Percentiles rank a stretch among this genome's conserved stretches.
Conservation (phyloP, 176 grass and related monocot species). For the Urochloa ruziziensis region DNA sequence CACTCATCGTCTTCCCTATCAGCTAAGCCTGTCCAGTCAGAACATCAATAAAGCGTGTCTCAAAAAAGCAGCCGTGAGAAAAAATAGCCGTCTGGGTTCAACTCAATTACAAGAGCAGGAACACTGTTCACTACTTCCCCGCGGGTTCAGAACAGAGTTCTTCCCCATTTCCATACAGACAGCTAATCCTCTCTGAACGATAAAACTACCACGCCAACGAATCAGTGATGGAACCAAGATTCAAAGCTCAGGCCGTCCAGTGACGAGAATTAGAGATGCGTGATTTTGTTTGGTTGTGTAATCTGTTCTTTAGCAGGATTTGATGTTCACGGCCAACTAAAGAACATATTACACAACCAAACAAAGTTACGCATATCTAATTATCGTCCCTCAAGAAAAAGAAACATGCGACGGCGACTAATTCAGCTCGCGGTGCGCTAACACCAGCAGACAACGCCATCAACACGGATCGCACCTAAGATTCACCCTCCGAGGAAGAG, state of each 20-base stretch:
- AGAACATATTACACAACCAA: not conserved
- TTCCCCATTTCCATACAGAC: not conserved
- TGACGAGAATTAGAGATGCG: no score
- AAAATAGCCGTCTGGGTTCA: no score
- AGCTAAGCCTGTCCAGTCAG: conserved; percentile 1
- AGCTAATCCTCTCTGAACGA: no score
- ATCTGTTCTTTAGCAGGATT: no score
- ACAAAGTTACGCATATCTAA: not conserved
- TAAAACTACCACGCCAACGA: not conserved
- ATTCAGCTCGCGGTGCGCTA: not conserved
- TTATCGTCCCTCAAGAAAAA: no score
- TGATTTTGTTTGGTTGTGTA: no score
- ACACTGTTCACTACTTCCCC: not conserved
- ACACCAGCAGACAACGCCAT: not conserved
- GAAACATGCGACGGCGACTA: not conserved
- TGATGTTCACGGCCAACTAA: not conserved
- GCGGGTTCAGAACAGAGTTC: not conserved
- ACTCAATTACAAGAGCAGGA: not conserved
- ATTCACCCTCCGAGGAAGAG: not conserved
- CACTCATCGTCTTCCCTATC: conserved; percentile 41
- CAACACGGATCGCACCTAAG: not conserved
- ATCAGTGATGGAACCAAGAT: not conserved
- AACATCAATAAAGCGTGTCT: not conserved
- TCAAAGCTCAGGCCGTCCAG: not conserved
- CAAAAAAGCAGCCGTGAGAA: not conserved